These are phyloP conservation scores for Ascochyta rabiei DNA, from an alignment of 2,329 filamentous ascomycete species.

Conservation along the genomic window DNA sequence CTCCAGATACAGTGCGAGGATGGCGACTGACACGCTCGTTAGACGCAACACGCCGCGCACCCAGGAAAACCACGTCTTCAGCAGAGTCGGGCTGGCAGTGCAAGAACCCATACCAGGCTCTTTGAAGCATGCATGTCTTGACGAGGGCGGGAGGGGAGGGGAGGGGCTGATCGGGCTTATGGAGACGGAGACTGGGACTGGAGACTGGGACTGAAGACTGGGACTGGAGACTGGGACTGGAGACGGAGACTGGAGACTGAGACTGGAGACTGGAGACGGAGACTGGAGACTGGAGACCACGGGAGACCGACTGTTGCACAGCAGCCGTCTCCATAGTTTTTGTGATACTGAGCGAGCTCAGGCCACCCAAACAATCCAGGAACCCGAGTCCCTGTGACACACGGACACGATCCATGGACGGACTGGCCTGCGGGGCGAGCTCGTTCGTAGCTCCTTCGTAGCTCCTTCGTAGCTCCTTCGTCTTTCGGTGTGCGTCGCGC, in stretches of 20 bases:
- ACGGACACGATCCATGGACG: slow-evolving; percentile 25
- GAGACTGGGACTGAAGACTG: too few relatives aligned
- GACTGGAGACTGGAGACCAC: too few relatives aligned
- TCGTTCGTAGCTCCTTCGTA: background rate
- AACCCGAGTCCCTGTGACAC: slow-evolving; percentile 17
- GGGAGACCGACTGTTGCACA: slow-evolving; percentile 13
- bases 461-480: background rate
- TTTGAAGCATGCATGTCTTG: slow-evolving; percentile 38
- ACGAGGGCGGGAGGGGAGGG: background rate
- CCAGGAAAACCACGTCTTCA: slow-evolving; percentile 41
- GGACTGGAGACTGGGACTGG: too few relatives aligned
- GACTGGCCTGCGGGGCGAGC: slow-evolving; percentile 29
- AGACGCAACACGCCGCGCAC: slow-evolving; percentile 33
- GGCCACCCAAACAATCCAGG: slow-evolving; percentile 24
- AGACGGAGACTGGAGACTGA: too few relatives aligned
- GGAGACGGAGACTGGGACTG: too few relatives aligned
- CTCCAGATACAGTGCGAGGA: slow-evolving; percentile 42
- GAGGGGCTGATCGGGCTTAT: slow-evolving; percentile 14
- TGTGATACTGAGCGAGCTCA: slow-evolving; percentile 28
- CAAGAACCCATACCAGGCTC: slow-evolving; percentile 43
- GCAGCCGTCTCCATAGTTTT: slow-evolving; percentile 23
- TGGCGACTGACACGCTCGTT: slow-evolving; percentile 33
- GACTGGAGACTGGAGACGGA: too few relatives aligned
- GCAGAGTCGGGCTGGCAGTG: slow-evolving; percentile 30
- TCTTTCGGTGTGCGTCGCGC: background rate